Evolutionary conservation across 176 grass and related monocot species (phyloP), one percentile per base, ranked within the genome.

Genomic region (Musa schizocarpa): DNA sequence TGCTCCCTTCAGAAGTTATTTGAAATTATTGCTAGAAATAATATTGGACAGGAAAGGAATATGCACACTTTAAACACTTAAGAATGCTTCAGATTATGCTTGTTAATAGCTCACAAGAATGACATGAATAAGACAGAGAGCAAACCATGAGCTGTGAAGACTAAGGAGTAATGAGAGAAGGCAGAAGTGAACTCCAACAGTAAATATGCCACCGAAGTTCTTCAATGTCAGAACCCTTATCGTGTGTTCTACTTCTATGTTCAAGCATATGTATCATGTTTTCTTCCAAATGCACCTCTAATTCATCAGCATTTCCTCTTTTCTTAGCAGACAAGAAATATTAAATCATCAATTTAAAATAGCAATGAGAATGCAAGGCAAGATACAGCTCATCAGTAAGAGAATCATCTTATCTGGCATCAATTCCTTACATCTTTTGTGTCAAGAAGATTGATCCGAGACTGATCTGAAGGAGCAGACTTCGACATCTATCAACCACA

Each of bases 401-500:
- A 80, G 11, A 82, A 73, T 79, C 20, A 66, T 63, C 65, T 22
- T 16, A 43, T 43, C 25, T 54, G 66, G 51, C 13, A 69, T 53
- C 66, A 52, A 48, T 53, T 75, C 64, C 89, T 92, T 86, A 98
- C 90, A 81, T 98, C 95, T 89, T 91, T 94, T 78, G 90, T 78
- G 76, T 98, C 95, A 86, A 98, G 95, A 71, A 98, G 88, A 69
- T 98, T 98, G 62, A 98, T 98, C 54, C 90, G 86, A 81, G 90
- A 98, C 76, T 87, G 90, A 84, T 98, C 95, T 76, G 95, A 98
- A 83, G 95, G 80, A 79, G 95, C 88, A 74, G 95, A 98, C 77
- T 98, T 98, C 0, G 95, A 98, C 90, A 98, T 98, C 95, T 98
- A 78, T 76, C 55, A 85, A 24, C 54, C 81, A 85, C 51, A 82